Conservation (phyloP, 805 yeast genomes). For the Saccharomyces kudriavzevii region DNA sequence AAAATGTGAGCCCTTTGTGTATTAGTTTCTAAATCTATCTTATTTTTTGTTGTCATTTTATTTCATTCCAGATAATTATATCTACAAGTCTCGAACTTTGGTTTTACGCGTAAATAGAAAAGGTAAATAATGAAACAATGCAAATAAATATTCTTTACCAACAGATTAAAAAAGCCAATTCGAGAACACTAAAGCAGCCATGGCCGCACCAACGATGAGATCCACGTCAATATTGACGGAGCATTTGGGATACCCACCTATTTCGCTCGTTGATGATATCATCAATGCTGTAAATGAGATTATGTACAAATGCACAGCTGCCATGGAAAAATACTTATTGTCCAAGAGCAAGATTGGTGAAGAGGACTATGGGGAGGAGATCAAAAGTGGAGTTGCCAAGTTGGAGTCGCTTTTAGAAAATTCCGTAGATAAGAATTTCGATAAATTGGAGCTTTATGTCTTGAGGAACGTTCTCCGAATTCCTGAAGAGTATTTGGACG, state of each 20-base stretch:
- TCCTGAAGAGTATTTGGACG: constrained; percentile 55
- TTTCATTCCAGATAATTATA: too few species aligned
- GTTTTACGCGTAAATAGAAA: not conserved
- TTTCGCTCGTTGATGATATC: constrained; percentile 75
- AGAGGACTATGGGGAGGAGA: constrained; percentile 39
- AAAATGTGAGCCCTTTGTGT: not conserved
- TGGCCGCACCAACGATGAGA: constrained; percentile 33
- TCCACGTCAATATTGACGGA: constrained; percentile 61
- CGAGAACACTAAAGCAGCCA: constrained; percentile 2
- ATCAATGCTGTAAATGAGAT: constrained; percentile 81
- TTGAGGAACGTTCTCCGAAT: constrained; percentile 66
- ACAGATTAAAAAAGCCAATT: too few species aligned
- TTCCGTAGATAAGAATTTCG: constrained; percentile 73
- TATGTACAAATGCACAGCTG: constrained; percentile 73
- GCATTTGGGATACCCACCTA: constrained; percentile 79
- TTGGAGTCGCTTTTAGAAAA: constrained; percentile 69
- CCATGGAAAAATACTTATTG: constrained; percentile 58
- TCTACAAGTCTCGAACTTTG: not conserved
- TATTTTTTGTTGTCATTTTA: not conserved
- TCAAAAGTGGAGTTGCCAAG: constrained; percentile 71
- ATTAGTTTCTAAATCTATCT: not conserved
- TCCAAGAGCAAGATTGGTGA: constrained; percentile 17
- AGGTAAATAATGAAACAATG: not conserved
- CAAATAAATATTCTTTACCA: not conserved
- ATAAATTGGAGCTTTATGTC: constrained; percentile 75